phyloP scores from a whole-genome alignment of 371 early-diverging fungal species.

The Apophysomyces sp. region DNA sequence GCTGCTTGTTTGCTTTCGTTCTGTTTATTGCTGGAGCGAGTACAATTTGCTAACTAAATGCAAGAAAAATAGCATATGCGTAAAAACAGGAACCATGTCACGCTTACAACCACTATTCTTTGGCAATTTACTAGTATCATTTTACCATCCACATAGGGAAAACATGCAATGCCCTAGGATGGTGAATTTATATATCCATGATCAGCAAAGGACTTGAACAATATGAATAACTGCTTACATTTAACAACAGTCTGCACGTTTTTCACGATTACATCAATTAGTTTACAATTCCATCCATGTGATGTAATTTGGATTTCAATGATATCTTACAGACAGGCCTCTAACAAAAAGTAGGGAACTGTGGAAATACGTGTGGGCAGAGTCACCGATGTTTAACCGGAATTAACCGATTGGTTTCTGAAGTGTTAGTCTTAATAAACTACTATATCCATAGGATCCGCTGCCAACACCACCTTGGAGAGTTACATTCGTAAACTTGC shows the following conservation, averaged over 20 bases:
- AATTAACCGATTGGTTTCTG: background rate
- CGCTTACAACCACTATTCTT: too few relatives aligned
- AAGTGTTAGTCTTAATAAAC: background rate
- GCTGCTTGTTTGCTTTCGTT: too few relatives aligned
- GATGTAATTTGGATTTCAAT: background rate
- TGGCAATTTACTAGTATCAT: too few relatives aligned
- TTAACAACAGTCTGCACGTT: background rate
- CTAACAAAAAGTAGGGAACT: background rate
- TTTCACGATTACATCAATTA: background rate
- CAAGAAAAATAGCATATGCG: too few relatives aligned
- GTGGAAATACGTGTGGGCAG: too few relatives aligned
- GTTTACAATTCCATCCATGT: background rate
- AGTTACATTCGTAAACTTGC: slow-evolving; percentile 41
- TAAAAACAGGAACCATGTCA: too few relatives aligned
- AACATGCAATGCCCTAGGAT: too few relatives aligned
- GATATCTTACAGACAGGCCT: background rate
- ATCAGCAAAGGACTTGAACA: background rate
- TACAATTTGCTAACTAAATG: too few relatives aligned
- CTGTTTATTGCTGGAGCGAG: too few relatives aligned
- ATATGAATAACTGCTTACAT: background rate
- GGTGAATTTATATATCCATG: background rate
- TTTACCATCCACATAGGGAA: too few relatives aligned
- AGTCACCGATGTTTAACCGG: background rate
- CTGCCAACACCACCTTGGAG: slow-evolving; percentile 32
- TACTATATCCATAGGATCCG: background rate